Evolutionary conservation across 768 basidiomycete genomes (phyloP), one percentile per base, ranked within the genome.

Genomic region (Ramaria sp.): DNA sequence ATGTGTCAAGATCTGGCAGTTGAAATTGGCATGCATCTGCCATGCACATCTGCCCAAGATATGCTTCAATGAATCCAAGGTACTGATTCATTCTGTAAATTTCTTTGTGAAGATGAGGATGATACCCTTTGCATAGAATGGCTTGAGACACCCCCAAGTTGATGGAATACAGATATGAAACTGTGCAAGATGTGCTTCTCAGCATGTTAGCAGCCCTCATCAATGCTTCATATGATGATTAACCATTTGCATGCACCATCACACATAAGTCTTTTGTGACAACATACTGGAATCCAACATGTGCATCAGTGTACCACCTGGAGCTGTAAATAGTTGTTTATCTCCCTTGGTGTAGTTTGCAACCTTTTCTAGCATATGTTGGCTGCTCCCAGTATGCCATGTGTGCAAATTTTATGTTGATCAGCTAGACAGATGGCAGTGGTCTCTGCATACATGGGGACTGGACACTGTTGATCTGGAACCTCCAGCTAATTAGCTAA

Each of bases 221-320:
- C 30, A 33, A 50, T 3, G 55, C n/a, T 20, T 13, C 34, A 1
- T 42, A 43, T 30, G 45, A 57, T 11, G 39, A 54, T 4, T 27
- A 47, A 17, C 55, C 46, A 1, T 57, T 48, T 22, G 55, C 55
- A 17, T 57, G 55, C 47, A 49, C 46, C 17, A 57, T 57, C n/a
- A 30, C 47, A 33, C 37, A 49, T 27, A 47, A 34, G 13, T 45
- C 55, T 4, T 31, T n/a, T n/a, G 45, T 46, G 13, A n/a, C 37
- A 7, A 22, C 47, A 19, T 48, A 49, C 19, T 57, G 55, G 55
- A 50, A 46, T 6, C 22, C 55, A 39, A 48, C 46, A 5, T 57
- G 55, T 30, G 48, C 19, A 11, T 4, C 55, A 17, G 27, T 19
- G 33, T 57, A 50, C 19, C 55, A 57, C 48, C 46, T 30, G 22